Evolutionary conservation across 1,284 basidiomycete species (phyloP), one percentile per base, ranked within the genome.

Genomic region (Malassezia sp.): DNA sequence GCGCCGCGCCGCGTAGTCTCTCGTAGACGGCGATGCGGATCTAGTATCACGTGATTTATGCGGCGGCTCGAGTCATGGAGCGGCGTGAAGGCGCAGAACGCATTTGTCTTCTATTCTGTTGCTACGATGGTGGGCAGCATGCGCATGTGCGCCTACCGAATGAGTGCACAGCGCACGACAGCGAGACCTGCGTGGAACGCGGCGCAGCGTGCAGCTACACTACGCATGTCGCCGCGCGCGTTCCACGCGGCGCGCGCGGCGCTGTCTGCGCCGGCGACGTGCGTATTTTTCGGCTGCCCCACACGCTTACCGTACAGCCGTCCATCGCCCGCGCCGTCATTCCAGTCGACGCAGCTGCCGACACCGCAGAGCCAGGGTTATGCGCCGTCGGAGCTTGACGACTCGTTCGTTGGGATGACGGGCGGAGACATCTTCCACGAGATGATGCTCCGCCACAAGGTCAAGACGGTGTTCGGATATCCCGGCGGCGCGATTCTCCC

Each of bases 341-440:
- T 69, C 53, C 67, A 67, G 54, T 57, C 57, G 45, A 38, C 38
- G 18, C 42, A 37, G n/a, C 15, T 36, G 30, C 50, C 56, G 22
- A 45, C 55, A 17, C 41, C 38, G 10, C 53, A 56, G 26, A 49
- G 45, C 39, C 56, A 56, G 23, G 38, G 46, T 3, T 53, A 59
- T 29, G 54, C 59, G 18, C 49, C 54, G 31, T 51, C 56, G 14
- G 54, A 66, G 9, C 61, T 74, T 51, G 73, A 74, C 50, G 51
- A 62, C 38, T 68, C 67, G 38, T 95, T 97, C 66, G 79, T 96
- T 47, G 91, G 91, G 52, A 80, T 91, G 74, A 86, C 87, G 15
- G 91, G 91, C 26, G 91, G 91, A 28, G 79, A 95, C 72, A 95
- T 97, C 69, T 95, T 97, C 75, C 89, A 97, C 72, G 90, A 97